These are phyloP conservation scores for Lathyrus sativus DNA, from an alignment of 306 rosid species.

Conservation along the genomic window DNA sequence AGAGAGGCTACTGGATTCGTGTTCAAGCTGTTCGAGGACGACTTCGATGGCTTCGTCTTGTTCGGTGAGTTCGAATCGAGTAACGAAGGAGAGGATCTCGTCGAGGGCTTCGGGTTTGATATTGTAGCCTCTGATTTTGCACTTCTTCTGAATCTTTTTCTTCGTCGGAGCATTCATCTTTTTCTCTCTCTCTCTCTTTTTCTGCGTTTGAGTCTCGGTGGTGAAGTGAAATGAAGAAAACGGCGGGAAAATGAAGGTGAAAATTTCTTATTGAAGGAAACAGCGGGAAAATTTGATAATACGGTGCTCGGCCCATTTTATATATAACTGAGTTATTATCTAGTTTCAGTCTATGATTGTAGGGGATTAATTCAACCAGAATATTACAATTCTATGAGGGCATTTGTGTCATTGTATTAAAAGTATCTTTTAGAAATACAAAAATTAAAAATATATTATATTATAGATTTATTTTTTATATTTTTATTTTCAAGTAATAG, in stretches of 20 bases:
- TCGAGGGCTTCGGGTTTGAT: constrained; percentile 72
- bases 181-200: constrained; percentile 26
- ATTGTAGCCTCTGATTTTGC: constrained; percentile 76
- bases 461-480: too few species aligned
- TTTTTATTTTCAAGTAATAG: too few species aligned
- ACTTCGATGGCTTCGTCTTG: constrained; percentile 67
- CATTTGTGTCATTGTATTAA: too few species aligned
- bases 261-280: background rate
- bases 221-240: background rate
- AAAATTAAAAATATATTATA: too few species aligned
- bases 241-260: constrained; percentile 50
- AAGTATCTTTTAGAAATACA: too few species aligned
- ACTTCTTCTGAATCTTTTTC: constrained; percentile 72
- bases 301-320: background rate
- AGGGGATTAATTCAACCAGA: too few species aligned
- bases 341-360: background rate
- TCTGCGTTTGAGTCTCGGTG: background rate
- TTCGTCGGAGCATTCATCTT: constrained; percentile 60
- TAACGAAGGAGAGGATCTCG: constrained; percentile 70
- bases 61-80: constrained; percentile 49
- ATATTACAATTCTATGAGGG: too few species aligned
- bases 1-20: constrained; percentile 51
- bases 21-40: constrained; percentile 60
- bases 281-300: constrained; percentile 44
- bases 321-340: background rate